Conservation (phyloP, 176 grass and related monocot species). For the Oryza nivara region DNA sequence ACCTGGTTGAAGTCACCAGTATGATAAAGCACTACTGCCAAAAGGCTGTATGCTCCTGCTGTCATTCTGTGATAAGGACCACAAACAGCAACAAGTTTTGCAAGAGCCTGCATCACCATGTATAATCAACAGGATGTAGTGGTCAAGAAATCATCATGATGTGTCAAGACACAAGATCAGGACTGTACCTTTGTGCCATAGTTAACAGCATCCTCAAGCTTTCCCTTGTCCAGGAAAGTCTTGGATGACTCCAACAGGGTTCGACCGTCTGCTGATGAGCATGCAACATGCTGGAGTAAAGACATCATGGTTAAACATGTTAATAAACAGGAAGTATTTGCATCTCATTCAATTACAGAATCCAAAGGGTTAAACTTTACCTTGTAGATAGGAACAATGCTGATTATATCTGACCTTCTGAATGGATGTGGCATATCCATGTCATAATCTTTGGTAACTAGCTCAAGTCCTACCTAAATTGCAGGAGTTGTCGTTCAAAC, state of each 20-base stretch:
- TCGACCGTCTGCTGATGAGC: conserved; percentile 95
- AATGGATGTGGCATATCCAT: conserved; percentile 82
- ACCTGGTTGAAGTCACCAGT: conserved; percentile 99
- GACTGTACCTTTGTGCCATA: conserved; percentile 80
- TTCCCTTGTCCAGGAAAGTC: conserved; percentile 97
- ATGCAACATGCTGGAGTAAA: conserved; percentile 83
- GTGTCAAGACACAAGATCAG: conserved; percentile 16
- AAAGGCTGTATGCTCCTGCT: conserved; percentile 96
- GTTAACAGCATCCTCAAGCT: conserved; percentile 98
- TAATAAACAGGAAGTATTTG: conserved; percentile 35
- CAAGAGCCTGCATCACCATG: conserved; percentile 69
- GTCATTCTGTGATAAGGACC: conserved; percentile 99
- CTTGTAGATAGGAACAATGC: conserved; percentile 93
- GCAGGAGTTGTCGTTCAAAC: conserved; percentile 28
- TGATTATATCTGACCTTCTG: conserved; percentile 83
- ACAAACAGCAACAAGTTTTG: conserved; percentile 98
- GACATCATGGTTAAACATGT: conserved; percentile 18
- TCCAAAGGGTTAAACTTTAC: conserved; percentile 55
- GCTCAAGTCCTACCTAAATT: conserved; percentile 95
- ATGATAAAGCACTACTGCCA: conserved; percentile 99
- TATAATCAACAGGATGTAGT: neutral
- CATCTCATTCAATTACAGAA: conserved; percentile 33
- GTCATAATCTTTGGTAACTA: conserved; percentile 89
- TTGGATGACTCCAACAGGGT: conserved; percentile 98
- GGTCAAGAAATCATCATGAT: conserved; percentile 17